Evolutionary conservation across 306 rosid genomes (phyloP).

Genomic region (Senna siamea): DNA sequence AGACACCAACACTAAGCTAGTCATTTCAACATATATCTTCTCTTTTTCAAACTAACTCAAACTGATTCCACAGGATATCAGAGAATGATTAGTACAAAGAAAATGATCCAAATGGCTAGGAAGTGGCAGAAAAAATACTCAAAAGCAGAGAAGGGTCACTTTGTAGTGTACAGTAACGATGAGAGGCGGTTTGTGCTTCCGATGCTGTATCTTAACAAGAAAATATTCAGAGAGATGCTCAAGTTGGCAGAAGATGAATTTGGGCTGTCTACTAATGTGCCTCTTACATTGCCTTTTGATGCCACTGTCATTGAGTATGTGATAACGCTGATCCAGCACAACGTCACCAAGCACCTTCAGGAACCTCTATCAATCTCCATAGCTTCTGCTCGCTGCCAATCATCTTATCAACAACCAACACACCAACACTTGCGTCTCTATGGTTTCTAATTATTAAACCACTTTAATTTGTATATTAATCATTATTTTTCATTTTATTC

Average conservation of each 20-base stretch:
- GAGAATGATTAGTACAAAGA: constrained; percentile 27
- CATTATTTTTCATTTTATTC: neutral
- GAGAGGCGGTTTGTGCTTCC: constrained; percentile 41
- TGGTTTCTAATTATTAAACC: neutral
- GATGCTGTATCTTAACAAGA: constrained; percentile 32
- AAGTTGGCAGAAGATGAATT: constrained; percentile 48
- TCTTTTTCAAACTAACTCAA: neutral
- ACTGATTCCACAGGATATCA: neutral
- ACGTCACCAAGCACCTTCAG: constrained; percentile 30
- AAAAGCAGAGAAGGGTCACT: constrained; percentile 43
- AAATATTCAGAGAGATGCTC: constrained; percentile 39
- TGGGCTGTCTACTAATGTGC: constrained; percentile 31
- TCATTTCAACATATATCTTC: neutral
- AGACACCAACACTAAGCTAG: neutral
- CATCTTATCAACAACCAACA: neutral
- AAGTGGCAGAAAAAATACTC: constrained; percentile 33
- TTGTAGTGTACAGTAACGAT: constrained; percentile 40
- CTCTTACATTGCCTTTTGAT: constrained; percentile 43
- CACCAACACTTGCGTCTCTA: constrained; percentile 19
- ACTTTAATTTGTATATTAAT: no score
- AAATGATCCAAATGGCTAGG: constrained; percentile 32
- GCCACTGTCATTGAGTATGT: constrained; percentile 21
- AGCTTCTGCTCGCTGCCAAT: constrained; percentile 17
- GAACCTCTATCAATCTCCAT: constrained; percentile 33
- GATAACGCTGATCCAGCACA: constrained; percentile 1